Percentiles rank a stretch among this genome's conserved stretches.
phyloP scores from a whole-genome alignment of 495 filamentous ascomycete genomes.

The Penicillium crystallinum region DNA sequence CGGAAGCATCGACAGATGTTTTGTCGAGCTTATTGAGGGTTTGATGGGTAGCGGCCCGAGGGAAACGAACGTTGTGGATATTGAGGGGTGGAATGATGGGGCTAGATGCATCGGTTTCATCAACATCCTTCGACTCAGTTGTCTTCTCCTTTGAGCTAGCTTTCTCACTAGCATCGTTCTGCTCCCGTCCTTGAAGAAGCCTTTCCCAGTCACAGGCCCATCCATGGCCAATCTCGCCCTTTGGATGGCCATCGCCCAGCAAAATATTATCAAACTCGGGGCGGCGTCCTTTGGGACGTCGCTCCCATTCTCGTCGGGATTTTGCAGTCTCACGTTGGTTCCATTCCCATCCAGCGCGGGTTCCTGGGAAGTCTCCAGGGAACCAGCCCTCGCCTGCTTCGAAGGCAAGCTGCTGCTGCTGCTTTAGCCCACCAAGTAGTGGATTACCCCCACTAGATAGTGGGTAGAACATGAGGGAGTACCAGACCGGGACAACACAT shows the following conservation, averaged over 20 bases:
- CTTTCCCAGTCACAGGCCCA: slow-evolving; percentile 86
- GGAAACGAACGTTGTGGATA: slow-evolving; percentile 31
- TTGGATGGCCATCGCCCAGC: slow-evolving; percentile 60
- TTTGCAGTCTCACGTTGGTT: slow-evolving; percentile 58
- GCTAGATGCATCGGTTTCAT: not conserved
- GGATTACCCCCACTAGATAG: slow-evolving; percentile 73
- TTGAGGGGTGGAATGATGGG: slow-evolving; percentile 20
- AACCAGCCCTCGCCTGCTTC: slow-evolving; percentile 80
- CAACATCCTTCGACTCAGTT: slow-evolving; percentile 11
- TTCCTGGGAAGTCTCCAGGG: slow-evolving; percentile 82
- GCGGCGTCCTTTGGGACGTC: slow-evolving; percentile 76
- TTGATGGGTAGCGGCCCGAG: slow-evolving; percentile 14
- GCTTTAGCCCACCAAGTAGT: slow-evolving; percentile 75
- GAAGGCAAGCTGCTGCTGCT: slow-evolving; percentile 76
- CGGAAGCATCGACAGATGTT: slow-evolving; percentile 19
- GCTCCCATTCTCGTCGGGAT: slow-evolving; percentile 66
- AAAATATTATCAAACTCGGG: slow-evolving; percentile 71
- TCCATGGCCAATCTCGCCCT: slow-evolving; percentile 78
- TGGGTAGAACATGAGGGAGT: slow-evolving; percentile 78
- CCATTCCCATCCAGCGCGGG: slow-evolving; percentile 73
- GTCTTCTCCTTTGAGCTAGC: slow-evolving; percentile 6
- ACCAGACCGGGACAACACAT: slow-evolving; percentile 82
- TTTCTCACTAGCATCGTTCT: slow-evolving; percentile 8
- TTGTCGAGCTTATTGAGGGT: slow-evolving; percentile 21
- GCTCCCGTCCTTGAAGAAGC: slow-evolving; percentile 39